Conservation (phyloP, 345 rosid species). For the Clarkia xantiana region DNA sequence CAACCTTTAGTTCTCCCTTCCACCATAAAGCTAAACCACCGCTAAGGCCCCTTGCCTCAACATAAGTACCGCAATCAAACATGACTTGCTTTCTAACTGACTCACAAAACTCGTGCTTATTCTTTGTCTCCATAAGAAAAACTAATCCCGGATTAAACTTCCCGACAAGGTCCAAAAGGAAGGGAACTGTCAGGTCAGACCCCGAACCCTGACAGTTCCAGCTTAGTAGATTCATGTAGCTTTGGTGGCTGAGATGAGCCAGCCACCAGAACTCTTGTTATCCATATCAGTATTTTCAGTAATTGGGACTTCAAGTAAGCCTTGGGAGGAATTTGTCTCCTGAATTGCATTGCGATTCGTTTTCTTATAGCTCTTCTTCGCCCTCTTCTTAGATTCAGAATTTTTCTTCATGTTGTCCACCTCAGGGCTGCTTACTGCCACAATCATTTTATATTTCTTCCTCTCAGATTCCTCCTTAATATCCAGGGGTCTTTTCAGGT, state of each 20-base stretch:
- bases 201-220: not conserved
- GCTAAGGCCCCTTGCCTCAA: not conserved
- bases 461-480: too few species aligned
- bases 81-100: not conserved
- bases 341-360: too few species aligned
- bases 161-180: not conserved
- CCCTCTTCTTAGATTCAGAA: too few species aligned
- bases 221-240: not conserved
- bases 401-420: too few species aligned
- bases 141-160: not conserved
- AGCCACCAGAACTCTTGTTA: not conserved
- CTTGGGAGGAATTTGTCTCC: too few species aligned
- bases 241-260: not conserved
- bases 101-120: not conserved
- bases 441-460: too few species aligned
- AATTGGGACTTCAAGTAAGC: too few species aligned
- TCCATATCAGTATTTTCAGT: too few species aligned
- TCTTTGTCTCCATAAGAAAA: constrained; percentile 3
- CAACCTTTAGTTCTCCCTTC: not conserved
- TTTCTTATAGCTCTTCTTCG: too few species aligned
- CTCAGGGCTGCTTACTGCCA: too few species aligned
- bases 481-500: too few species aligned
- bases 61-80: not conserved
- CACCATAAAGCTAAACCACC: not conserved
- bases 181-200: not conserved